Percentiles rank a stretch among this genome's conserved stretches.
These are phyloP conservation scores for Neurospora africana DNA, from an alignment of 495 filamentous ascomycete genomes.

Conservation along the genomic window DNA sequence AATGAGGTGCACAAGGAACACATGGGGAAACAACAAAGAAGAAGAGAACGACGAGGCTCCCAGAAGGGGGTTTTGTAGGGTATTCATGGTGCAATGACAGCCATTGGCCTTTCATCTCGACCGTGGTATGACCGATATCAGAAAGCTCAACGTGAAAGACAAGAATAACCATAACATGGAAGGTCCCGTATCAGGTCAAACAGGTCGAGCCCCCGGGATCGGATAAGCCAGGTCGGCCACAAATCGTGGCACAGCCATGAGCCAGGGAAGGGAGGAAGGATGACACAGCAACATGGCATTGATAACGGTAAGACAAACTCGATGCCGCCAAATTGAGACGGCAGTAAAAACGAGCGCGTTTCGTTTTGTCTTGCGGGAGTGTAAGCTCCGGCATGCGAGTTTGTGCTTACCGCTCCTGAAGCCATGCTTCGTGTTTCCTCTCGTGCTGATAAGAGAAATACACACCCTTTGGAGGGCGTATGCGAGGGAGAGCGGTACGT, in stretches of 20 bases:
- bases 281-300: slow-evolving; percentile 15
- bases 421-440: not conserved
- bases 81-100: not conserved
- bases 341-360: slow-evolving; percentile 4
- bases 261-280: not conserved
- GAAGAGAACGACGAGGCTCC: not conserved
- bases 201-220: not conserved
- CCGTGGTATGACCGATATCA: not conserved
- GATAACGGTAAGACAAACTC: slow-evolving; percentile 6
- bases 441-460: slow-evolving; percentile 1
- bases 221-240: not conserved
- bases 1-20: not conserved
- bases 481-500: not conserved
- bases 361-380: slow-evolving; percentile 13
- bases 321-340: slow-evolving; percentile 7
- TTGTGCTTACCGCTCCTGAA: slow-evolving; percentile 9
- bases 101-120: not conserved
- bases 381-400: slow-evolving; percentile 12
- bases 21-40: not conserved
- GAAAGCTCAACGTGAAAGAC: not conserved
- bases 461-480: not conserved
- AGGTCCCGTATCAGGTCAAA: not conserved
- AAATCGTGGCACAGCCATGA: not conserved
- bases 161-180: not conserved
- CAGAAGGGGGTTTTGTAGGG: slow-evolving; percentile 7